Evolutionary conservation across 805 yeast species (phyloP).

Genomic region (Priceomyces medius): DNA sequence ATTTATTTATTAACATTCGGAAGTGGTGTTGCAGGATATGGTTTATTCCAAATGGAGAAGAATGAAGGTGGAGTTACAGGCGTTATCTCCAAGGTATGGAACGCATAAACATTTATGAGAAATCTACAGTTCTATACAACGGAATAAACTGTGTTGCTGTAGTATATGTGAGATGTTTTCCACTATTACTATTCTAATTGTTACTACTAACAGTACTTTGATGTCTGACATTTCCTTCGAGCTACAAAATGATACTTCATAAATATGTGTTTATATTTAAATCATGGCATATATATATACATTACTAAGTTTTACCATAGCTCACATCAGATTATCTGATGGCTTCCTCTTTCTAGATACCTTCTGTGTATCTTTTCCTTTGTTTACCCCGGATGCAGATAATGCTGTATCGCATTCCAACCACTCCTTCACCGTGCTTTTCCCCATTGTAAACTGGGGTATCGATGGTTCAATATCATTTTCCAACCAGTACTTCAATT

Average conservation of each 20-base stretch:
- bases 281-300: slow-evolving; percentile 1
- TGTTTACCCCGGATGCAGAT: too few relatives aligned
- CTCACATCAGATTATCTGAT: slow-evolving; percentile 6
- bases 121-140: not conserved
- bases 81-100: slow-evolving; percentile 40
- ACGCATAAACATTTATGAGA: slow-evolving; percentile 22
- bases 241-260: slow-evolving; percentile 2
- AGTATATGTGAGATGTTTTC: too few relatives aligned
- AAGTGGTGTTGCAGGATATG: slow-evolving; percentile 64
- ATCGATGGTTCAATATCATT: slow-evolving; percentile 13
- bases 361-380: too few relatives aligned
- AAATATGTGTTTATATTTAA: slow-evolving; percentile 1
- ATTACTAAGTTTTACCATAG: not conserved
- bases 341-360: slow-evolving; percentile 13
- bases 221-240: not conserved
- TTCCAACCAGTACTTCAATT: slow-evolving; percentile 24
- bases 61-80: slow-evolving; percentile 64
- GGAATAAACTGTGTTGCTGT: too few relatives aligned
- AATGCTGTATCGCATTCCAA: too few relatives aligned
- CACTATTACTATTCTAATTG: too few relatives aligned
- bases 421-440: slow-evolving; percentile 4
- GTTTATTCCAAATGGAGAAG: slow-evolving; percentile 67
- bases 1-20: slow-evolving; percentile 63
- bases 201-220: not conserved
- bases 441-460: slow-evolving; percentile 7